A percentile compares a stretch with the other conserved stretches of the same genome.
These are phyloP conservation scores for Elongisporangium prolatum DNA, from an alignment of 352 stramenopile species.

Conservation along the genomic window DNA sequence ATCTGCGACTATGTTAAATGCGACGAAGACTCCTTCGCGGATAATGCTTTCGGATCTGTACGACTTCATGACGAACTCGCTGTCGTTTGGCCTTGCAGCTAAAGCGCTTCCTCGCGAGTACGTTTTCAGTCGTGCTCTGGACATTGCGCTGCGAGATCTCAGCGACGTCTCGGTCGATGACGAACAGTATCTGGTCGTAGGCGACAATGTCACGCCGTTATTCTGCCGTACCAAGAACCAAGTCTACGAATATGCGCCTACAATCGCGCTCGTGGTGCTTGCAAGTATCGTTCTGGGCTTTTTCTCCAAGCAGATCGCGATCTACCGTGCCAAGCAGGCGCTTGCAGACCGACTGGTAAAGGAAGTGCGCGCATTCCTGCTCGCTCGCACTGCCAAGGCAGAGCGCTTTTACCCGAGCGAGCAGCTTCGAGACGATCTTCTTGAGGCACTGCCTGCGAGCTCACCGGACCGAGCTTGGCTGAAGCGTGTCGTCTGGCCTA, in stretches of 20 bases:
- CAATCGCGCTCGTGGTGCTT: conserved; percentile 30
- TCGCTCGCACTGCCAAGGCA: conserved; percentile 29
- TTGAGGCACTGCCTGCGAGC: conserved; percentile 23
- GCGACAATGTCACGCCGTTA: conserved; percentile 40
- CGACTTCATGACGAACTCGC: conserved; percentile 27
- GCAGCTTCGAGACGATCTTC: conserved; percentile 57
- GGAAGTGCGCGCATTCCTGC: conserved; percentile 59
- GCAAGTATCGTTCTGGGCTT: conserved; percentile 22
- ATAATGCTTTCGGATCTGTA: conserved; percentile 54
- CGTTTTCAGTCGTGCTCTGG: conserved; percentile 55
- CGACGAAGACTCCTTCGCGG: not conserved
- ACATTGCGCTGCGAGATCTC: conserved; percentile 51
- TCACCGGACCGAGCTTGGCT: conserved; percentile 47
- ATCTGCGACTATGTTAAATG: conserved; percentile 3
- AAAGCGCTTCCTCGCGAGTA: conserved; percentile 37
- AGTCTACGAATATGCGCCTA: conserved; percentile 34
- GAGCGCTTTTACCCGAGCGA: conserved; percentile 50
- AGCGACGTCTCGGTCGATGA: conserved; percentile 47
- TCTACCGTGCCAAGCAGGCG: conserved; percentile 41
- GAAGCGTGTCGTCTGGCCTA: conserved; percentile 49
- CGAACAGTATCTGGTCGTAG: conserved; percentile 39
- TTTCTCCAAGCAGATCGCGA: conserved; percentile 25
- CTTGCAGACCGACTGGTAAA: conserved; percentile 62
- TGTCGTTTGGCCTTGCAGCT: conserved; percentile 40
- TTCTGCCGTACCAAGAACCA: conserved; percentile 43